These are phyloP conservation scores for Nicotiana rustica DNA, from an alignment of 305 asterid species.

Conservation along the genomic window DNA sequence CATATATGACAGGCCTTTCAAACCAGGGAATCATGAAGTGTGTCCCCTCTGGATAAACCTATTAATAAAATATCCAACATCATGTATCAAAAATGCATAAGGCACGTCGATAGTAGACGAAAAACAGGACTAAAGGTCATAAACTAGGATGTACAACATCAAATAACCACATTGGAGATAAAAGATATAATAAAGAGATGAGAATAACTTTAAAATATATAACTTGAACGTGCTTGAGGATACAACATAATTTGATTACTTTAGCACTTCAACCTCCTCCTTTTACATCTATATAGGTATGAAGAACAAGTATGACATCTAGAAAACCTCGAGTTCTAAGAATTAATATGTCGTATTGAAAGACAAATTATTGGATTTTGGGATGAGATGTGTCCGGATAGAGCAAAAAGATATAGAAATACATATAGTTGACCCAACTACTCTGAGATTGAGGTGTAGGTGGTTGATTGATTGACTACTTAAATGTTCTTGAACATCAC, in stretches of 20 bases:
- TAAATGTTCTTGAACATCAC: neutral
- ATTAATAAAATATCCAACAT: slow-evolving; percentile 34
- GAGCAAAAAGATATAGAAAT: neutral
- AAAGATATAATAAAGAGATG: neutral
- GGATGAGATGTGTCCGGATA: neutral
- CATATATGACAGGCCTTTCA: slow-evolving; percentile 79
- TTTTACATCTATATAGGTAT: neutral
- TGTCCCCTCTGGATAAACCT: slow-evolving; percentile 91
- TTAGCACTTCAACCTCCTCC: neutral
- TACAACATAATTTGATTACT: neutral
- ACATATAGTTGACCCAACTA: neutral
- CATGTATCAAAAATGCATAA: neutral
- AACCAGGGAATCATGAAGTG: slow-evolving; percentile 85
- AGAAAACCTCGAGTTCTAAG: neutral
- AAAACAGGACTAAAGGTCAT: neutral
- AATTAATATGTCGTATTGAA: neutral
- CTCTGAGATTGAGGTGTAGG: neutral
- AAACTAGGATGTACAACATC: neutral
- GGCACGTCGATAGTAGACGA: neutral
- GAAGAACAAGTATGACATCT: neutral
- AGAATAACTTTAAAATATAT: neutral
- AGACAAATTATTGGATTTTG: neutral
- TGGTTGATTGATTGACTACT: neutral
- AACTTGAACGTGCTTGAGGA: neutral
- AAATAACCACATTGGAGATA: neutral